Percentiles rank a stretch among this genome's conserved stretches.
phyloP scores from a whole-genome alignment of 768 basidiomycete species.

The Tephrocybe sp. region DNA sequence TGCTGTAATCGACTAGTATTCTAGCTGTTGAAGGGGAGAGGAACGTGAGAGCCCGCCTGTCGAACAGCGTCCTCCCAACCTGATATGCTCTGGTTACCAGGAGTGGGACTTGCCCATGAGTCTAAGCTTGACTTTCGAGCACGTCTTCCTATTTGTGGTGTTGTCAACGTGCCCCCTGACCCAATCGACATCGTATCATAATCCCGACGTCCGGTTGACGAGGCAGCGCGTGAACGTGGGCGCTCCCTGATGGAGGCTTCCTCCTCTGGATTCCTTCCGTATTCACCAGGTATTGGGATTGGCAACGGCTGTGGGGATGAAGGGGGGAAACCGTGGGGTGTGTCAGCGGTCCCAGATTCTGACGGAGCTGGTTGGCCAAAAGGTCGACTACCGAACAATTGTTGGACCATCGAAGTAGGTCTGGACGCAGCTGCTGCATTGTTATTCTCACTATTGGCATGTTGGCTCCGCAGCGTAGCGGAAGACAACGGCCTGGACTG shows the following conservation, averaged over 20 bases:
- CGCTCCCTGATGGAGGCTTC: conserved; percentile 6
- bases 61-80: conserved; percentile 14
- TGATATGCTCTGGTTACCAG: background rate
- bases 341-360: background rate
- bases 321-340: background rate
- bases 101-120: background rate
- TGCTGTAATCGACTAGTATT: background rate
- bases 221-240: conserved; percentile 2
- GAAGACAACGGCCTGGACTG: conserved; percentile 14
- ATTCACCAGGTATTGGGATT: conserved; percentile 15
- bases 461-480: conserved; percentile 3
- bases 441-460: background rate
- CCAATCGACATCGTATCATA: conserved; percentile 13
- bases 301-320: conserved; percentile 4
- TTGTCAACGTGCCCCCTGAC: background rate
- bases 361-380: background rate
- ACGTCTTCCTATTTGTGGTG: background rate
- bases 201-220: conserved; percentile 10
- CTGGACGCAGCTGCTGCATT: background rate
- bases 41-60: conserved; percentile 6
- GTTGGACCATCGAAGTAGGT: conserved; percentile 5
- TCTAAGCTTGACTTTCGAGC: background rate
- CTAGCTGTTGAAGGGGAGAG: conserved; percentile 4
- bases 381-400: conserved; percentile 1
- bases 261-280: conserved; percentile 1